Evolutionary conservation across 2,329 filamentous ascomycete species (phyloP).

Genomic region (Trichoderma sp.): DNA sequence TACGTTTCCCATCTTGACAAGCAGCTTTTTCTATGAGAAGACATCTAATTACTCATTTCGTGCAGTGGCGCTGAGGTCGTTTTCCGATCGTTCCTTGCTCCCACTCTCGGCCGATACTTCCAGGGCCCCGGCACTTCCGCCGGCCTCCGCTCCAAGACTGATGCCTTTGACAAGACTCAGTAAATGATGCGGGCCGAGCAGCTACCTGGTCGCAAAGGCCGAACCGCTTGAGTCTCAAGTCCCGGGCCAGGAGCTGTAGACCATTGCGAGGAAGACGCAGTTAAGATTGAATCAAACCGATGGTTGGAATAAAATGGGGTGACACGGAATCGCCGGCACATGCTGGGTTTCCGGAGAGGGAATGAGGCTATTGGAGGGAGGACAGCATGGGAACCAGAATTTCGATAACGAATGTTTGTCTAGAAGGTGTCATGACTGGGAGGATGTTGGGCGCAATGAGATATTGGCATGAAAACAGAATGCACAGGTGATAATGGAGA

Average conservation of each 20-base stretch:
- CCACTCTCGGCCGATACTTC: constrained; percentile 93
- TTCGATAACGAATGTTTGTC: constrained; percentile 24
- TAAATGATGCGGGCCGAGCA: constrained; percentile 44
- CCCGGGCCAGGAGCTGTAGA: constrained; percentile 34
- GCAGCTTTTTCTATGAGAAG: neutral
- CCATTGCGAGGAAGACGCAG: constrained; percentile 27
- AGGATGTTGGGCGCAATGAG: constrained; percentile 25
- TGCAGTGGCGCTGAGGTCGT: constrained; percentile 87
- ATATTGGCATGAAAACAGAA: constrained; percentile 9
- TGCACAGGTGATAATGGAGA: constrained; percentile 11
- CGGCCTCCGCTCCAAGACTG: constrained; percentile 86
- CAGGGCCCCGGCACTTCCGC: constrained; percentile 68
- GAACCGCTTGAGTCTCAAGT: constrained; percentile 24
- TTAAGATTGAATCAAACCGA: constrained; percentile 22
- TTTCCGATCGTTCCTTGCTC: constrained; percentile 94
- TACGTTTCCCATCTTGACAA: constrained; percentile 52
- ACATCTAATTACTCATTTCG: neutral
- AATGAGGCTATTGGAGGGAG: constrained; percentile 6
- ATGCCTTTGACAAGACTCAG: constrained; percentile 71
- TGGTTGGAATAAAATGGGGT: constrained; percentile 20
- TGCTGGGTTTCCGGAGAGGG: constrained; percentile 12
- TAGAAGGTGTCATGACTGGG: constrained; percentile 22
- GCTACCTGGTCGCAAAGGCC: constrained; percentile 35
- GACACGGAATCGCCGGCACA: constrained; percentile 14
- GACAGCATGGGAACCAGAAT: constrained; percentile 12